Percentiles rank a stretch among this genome's conserved stretches.
Evolutionary conservation across 305 asterid genomes (phyloP).

Genomic region (Salvia sclarea): DNA sequence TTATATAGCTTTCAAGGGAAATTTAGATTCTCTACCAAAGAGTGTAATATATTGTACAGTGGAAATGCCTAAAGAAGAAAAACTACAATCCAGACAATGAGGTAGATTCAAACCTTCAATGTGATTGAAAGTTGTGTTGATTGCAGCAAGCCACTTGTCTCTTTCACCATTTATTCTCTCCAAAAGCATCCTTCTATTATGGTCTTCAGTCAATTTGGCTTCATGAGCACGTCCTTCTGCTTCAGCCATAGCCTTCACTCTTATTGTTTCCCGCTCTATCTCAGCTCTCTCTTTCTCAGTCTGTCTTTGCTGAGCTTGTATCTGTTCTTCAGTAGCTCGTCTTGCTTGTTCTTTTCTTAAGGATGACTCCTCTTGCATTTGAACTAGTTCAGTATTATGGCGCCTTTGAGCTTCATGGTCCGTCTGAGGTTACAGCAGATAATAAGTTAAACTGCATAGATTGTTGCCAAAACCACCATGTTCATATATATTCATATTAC

Average conservation of each 20-base stretch:
- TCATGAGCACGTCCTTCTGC: conserved; percentile 96
- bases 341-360: conserved; percentile 85
- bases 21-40: neutral
- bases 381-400: conserved; percentile 79
- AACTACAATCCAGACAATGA: conserved; percentile 8
- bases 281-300: conserved; percentile 96
- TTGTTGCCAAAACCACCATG: neutral
- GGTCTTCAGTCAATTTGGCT: conserved; percentile 90
- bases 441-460: conserved; percentile 23
- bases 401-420: conserved; percentile 87
- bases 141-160: conserved; percentile 99
- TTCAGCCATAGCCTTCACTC: conserved; percentile 91
- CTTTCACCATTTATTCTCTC: conserved; percentile 83
- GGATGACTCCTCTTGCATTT: conserved; percentile 94
- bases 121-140: conserved; percentile 86
- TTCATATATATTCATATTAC: neutral
- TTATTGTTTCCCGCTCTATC: conserved; percentile 82
- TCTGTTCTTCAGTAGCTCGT: conserved; percentile 92
- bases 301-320: conserved; percentile 88
- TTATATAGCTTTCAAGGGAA: conserved; percentile 14
- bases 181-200: conserved; percentile 80
- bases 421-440: conserved; percentile 47
- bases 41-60: neutral
- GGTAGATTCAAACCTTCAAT: conserved; percentile 66
- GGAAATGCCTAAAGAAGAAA: conserved; percentile 4